These are phyloP conservation scores for Verticillium alfalfae DNA, from an alignment of 2,329 filamentous ascomycete genomes.

Conservation along the genomic window DNA sequence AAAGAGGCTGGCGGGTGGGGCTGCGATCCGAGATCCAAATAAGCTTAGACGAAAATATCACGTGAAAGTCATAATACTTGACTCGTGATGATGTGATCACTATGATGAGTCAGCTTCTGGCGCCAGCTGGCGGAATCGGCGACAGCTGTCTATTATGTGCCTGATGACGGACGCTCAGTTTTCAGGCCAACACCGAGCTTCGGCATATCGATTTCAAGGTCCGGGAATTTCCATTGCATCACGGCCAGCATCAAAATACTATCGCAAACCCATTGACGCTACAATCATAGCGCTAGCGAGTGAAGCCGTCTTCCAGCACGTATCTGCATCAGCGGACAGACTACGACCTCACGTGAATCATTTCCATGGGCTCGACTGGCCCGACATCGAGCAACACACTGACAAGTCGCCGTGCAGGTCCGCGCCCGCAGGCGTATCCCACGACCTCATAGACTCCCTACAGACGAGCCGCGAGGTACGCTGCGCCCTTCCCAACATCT, in stretches of 20 bases:
- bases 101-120: not conserved
- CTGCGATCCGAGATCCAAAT: not conserved
- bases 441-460: conserved; percentile 75
- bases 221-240: conserved; percentile 14
- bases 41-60: not conserved
- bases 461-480: conserved; percentile 81
- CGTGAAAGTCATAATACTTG: not conserved
- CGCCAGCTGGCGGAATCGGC: not conserved
- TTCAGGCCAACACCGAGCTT: conserved; percentile 8
- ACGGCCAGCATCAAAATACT: conserved; percentile 10
- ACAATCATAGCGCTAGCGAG: conserved; percentile 49
- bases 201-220: conserved; percentile 8
- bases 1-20: not conserved
- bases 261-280: conserved; percentile 15
- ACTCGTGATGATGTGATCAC: not conserved
- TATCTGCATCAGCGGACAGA: conserved; percentile 47
- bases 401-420: conserved; percentile 19
- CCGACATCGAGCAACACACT: conserved; percentile 11
- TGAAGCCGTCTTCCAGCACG: conserved; percentile 42
- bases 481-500: not conserved
- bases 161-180: not conserved
- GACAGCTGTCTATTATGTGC: not conserved
- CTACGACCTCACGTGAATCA: conserved; percentile 30
- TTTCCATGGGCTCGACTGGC: not conserved
- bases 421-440: conserved; percentile 59